Base-by-base conservation (phyloP, 2,329 filamentous ascomycete species). In the Sporothrix brasiliensis region DNA sequence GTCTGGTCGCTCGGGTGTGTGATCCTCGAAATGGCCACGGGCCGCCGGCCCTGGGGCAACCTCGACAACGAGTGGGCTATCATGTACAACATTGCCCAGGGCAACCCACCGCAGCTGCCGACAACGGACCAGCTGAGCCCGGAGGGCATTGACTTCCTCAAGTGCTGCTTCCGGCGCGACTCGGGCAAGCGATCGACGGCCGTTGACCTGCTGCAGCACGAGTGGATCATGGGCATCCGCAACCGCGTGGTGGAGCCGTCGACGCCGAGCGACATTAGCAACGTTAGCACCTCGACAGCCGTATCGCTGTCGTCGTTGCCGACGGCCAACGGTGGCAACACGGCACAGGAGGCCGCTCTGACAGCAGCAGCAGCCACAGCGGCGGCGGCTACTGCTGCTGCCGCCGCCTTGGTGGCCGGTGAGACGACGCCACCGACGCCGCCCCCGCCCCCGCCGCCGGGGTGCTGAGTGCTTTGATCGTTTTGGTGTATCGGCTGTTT, bases 41-140 rank as follows among this genome's bases (percentile, higher is more conserved):
- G 95, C 24, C 88, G 93, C 73, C 89, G 94, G 19, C 95, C 95
- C 1, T 99, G 95, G 95, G 93, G 93, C 34, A 93, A 91, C 74
- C 88, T 98, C 61, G 95, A 99, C 82, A 99, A 99, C 78, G 95
- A 99, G 80, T 99, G 94, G 93, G 95, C 95, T 54, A 98, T 99
- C 82, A 99, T 99, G 95, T 99, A 97, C 86, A 98, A 98, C 83
- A 99, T 99, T 77, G 95, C 95, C 1, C 94, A 97, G 78, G 95
- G 95, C 74, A 97, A 97, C 76, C 92, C 93, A 65, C 95, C 95
- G 6, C 91, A 93, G 78, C 85, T 97, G 70, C 95, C 95, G 1
- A 85, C 88, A 0, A 79, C 84, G 0, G 94, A 98, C 68, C 94
- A 98, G 80, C 87, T 99, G 73, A 95, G 92, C 77, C 87, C 90